Conservation (phyloP, 768 basidiomycete species). For the Scleroderma bovista region DNA sequence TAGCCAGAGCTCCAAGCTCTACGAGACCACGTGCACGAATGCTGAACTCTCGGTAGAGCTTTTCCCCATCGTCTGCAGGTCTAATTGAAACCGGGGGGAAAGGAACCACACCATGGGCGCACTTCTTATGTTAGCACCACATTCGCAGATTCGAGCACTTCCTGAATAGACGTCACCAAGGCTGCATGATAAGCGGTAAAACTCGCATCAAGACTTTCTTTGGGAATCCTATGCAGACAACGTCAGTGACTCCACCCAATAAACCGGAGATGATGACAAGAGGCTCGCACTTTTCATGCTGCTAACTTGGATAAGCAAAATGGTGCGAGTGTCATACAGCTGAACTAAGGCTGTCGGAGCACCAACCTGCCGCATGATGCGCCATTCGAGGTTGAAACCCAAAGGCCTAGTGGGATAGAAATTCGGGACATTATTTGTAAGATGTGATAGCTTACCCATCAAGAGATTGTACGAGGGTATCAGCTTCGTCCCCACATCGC, state of each 20-base stretch:
- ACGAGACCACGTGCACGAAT: conserved; percentile 37
- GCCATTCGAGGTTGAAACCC: conserved; percentile 52
- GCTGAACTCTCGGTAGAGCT: conserved; percentile 43
- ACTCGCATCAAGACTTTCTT: conserved; percentile 33
- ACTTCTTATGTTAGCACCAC: conserved; percentile 48
- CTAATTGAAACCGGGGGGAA: not conserved
- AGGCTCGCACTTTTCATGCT: conserved; percentile 38
- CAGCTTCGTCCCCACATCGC: conserved; percentile 35
- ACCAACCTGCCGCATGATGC: conserved; percentile 28
- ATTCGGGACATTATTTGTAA: not conserved
- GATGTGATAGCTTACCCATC: conserved; percentile 28
- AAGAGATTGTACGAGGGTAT: conserved; percentile 33
- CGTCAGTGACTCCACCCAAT: not conserved
- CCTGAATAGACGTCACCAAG: conserved; percentile 21
- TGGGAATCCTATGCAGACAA: conserved; percentile 35
- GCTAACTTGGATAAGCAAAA: conserved; percentile 45
- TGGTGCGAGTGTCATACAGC: conserved; percentile 36
- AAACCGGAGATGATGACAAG: not conserved
- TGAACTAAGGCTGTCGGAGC: conserved; percentile 40
- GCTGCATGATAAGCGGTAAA: not conserved
- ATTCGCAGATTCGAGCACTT: conserved; percentile 37
- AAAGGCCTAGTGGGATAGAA: conserved; percentile 30
- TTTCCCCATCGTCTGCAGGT: conserved; percentile 40
- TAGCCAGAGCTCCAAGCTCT: conserved; percentile 42
- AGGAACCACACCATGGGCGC: conserved; percentile 9